A percentile compares a stretch with the other conserved stretches of the same genome.
Evolutionary conservation across 345 rosid genomes (phyloP).

Genomic region (Ailanthus altissimus): DNA sequence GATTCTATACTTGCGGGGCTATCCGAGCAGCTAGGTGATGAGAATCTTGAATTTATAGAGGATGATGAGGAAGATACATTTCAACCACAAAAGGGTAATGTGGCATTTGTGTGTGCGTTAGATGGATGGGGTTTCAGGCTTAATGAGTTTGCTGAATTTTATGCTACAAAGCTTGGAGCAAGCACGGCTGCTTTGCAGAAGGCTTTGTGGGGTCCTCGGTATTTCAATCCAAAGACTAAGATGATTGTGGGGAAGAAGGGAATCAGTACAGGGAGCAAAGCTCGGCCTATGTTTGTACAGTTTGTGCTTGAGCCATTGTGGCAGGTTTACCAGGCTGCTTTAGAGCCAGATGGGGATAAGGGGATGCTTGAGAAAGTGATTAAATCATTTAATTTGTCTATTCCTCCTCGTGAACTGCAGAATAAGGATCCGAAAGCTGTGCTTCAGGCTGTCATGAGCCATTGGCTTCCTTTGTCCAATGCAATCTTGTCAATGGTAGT

Average conservation of each 20-base stretch:
- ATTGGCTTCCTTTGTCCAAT: constrained; percentile 92
- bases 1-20: constrained; percentile 72
- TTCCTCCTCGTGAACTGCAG: constrained; percentile 82
- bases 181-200: constrained; percentile 62
- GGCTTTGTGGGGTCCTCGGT: constrained; percentile 92
- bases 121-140: constrained; percentile 95
- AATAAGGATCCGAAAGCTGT: constrained; percentile 81
- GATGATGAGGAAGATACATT: constrained; percentile 94
- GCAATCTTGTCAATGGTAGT: constrained; percentile 89
- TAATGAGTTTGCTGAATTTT: constrained; percentile 74
- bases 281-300: constrained; percentile 93
- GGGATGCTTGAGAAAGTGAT: constrained; percentile 65
- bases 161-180: constrained; percentile 80
- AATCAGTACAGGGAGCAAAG: constrained; percentile 53
- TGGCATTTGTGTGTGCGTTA: constrained; percentile 79
- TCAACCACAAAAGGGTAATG: constrained; percentile 93
- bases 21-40: constrained; percentile 51
- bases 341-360: constrained; percentile 68
- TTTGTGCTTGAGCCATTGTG: constrained; percentile 94
- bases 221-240: constrained; percentile 63
- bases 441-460: constrained; percentile 83
- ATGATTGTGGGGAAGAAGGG: constrained; percentile 90
- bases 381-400: constrained; percentile 62
- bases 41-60: constrained; percentile 66
- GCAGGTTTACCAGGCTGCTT: constrained; percentile 80